A percentile compares a stretch with the other conserved stretches of the same genome.
Evolutionary conservation across 306 rosid genomes (phyloP).

Genomic region (Adenanthera pavonina): DNA sequence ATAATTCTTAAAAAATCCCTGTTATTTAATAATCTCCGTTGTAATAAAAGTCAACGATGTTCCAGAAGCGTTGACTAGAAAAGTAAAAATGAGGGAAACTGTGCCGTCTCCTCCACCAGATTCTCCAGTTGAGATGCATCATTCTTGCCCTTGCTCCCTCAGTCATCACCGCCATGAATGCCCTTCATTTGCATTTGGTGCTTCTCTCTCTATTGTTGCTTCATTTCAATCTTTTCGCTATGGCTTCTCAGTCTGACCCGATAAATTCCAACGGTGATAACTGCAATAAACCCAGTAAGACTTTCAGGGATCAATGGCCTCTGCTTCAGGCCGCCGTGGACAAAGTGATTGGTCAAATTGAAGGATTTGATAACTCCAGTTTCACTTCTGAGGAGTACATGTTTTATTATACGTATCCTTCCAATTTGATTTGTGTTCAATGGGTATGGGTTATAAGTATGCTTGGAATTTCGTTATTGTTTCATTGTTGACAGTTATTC

Average conservation of each 20-base stretch:
- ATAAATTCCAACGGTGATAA: not conserved
- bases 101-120: no score
- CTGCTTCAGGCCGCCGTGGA: conserved; percentile 61
- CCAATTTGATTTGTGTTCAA: not conserved
- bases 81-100: no score
- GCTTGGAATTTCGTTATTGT: not conserved
- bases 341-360: conserved; percentile 56
- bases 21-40: no score
- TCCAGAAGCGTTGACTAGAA: no score
- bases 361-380: conserved; percentile 58
- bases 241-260: conserved; percentile 18
- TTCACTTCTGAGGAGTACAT: conserved; percentile 62
- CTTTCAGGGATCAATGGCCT: conserved; percentile 61
- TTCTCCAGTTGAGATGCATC: not conserved
- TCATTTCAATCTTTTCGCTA: not conserved
- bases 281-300: conserved; percentile 39
- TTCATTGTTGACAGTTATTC: not conserved
- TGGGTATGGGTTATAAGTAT: not conserved
- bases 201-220: not conserved
- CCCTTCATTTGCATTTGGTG: not conserved
- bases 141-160: not conserved
- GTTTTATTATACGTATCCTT: conserved; percentile 63
- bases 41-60: no score
- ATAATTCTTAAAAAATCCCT: no score
- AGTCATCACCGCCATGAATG: not conserved